A percentile compares a stretch with the other conserved stretches of the same genome.
These are phyloP conservation scores for Dictyostelium firmibasis DNA, from an alignment of 78 protist species.

Conservation along the genomic window DNA sequence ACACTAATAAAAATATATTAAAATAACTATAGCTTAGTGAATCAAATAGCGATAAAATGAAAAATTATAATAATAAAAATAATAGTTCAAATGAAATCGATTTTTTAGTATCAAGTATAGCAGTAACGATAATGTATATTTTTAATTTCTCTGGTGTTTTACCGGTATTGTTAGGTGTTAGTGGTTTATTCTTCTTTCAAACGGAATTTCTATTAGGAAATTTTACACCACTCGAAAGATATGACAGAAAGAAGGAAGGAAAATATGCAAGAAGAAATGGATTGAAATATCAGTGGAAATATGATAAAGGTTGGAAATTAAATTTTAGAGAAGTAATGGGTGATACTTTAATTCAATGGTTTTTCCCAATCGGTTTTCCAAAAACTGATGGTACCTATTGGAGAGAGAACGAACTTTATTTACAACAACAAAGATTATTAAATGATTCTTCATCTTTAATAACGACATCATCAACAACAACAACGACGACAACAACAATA, in stretches of 20 bases:
- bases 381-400: slow-evolving; percentile 51
- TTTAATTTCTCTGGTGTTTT: slow-evolving; percentile 15
- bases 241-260: slow-evolving; percentile 4
- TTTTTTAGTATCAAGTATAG: neutral
- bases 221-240: slow-evolving; percentile 33
- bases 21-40: neutral
- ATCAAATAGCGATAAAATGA: neutral
- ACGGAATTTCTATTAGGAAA: slow-evolving; percentile 11
- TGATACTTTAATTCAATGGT: slow-evolving; percentile 18
- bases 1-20: too few species aligned
- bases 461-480: neutral
- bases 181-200: slow-evolving; percentile 52
- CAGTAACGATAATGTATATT: slow-evolving; percentile 33
- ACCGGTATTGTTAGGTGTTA: slow-evolving; percentile 47
- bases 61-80: neutral
- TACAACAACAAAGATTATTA: neutral
- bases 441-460: neutral
- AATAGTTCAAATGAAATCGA: neutral
- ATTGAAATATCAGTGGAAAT: slow-evolving; percentile 42
- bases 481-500: neutral
- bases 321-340: slow-evolving; percentile 71
- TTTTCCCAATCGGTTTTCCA: slow-evolving; percentile 30
- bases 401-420: slow-evolving; percentile 3
- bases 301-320: slow-evolving; percentile 35
- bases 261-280: slow-evolving; percentile 42